A percentile compares a stretch with the other conserved stretches of the same genome.
phyloP scores from a whole-genome alignment of 2,329 filamentous ascomycete species.

The Pleurostoma richardsiae region DNA sequence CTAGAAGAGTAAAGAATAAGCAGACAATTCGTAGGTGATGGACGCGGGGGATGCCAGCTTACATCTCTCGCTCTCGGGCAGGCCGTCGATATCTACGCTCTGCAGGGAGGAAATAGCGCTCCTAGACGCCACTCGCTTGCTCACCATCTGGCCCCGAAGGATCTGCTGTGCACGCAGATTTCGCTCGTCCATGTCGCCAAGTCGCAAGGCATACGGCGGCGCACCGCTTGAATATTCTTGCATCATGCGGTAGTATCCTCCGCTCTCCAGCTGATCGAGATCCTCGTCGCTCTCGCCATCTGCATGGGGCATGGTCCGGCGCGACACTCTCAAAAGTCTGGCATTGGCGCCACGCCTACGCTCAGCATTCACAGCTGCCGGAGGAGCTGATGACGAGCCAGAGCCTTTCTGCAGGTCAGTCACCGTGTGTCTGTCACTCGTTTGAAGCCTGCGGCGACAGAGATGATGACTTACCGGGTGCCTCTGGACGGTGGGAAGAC shows the following conservation, averaged over 20 bases:
- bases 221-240: constrained; percentile 2
- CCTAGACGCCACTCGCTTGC: constrained; percentile 42
- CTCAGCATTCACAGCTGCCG: no score
- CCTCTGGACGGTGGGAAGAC: not conserved
- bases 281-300: constrained; percentile 8
- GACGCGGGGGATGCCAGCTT: constrained; percentile 17
- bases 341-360: no score
- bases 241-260: not conserved
- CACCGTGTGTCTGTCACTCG: no score
- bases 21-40: not conserved
- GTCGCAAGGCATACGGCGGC: constrained; percentile 5
- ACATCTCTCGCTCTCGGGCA: constrained; percentile 44
- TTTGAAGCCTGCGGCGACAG: no score
- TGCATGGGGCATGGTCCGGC: not conserved
- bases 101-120: constrained; percentile 40
- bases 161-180: constrained; percentile 37
- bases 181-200: constrained; percentile 20
- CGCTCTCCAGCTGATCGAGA: constrained; percentile 1
- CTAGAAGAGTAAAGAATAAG: constrained; percentile 25
- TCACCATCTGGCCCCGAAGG: constrained; percentile 35
- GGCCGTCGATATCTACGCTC: constrained; percentile 36
- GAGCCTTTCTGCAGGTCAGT: no score
- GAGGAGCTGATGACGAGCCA: no score
- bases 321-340: no score
- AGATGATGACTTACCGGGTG: not conserved